phyloP scores from a whole-genome alignment of 495 filamentous ascomycete genomes.

The Talaromyces stipitatus region DNA sequence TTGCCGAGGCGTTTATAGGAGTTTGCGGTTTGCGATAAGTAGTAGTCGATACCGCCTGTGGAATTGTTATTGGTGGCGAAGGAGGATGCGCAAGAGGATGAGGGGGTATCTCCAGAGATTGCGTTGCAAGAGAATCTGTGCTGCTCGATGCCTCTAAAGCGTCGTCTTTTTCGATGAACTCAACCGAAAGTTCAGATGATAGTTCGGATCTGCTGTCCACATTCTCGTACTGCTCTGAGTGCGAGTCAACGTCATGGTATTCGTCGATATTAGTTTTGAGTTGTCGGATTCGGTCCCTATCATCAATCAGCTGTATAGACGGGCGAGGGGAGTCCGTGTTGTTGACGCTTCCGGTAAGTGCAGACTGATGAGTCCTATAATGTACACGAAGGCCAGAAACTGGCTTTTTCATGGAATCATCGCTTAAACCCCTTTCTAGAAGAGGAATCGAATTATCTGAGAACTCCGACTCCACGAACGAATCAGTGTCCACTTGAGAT shows the following conservation, averaged over 20 bases:
- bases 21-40: slow-evolving; percentile 30
- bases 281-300: slow-evolving; percentile 49
- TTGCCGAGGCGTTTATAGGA: slow-evolving; percentile 31
- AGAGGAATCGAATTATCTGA: slow-evolving; percentile 75
- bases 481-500: slow-evolving; percentile 24
- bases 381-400: slow-evolving; percentile 7
- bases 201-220: slow-evolving; percentile 67
- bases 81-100: slow-evolving; percentile 68
- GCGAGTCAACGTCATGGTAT: slow-evolving; percentile 24
- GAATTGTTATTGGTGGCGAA: slow-evolving; percentile 70
- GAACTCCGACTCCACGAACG: slow-evolving; percentile 47
- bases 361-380: slow-evolving; percentile 3
- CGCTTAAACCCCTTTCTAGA: slow-evolving; percentile 63
- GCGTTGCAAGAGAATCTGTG: slow-evolving; percentile 29
- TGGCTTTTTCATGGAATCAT: slow-evolving; percentile 43
- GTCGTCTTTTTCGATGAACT: slow-evolving; percentile 46
- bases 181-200: slow-evolving; percentile 73
- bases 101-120: slow-evolving; percentile 45
- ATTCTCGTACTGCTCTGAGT: slow-evolving; percentile 45
- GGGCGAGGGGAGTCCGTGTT: slow-evolving; percentile 34
- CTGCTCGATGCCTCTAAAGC: slow-evolving; percentile 24
- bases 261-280: slow-evolving; percentile 38
- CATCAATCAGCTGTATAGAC: slow-evolving; percentile 48
- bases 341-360: slow-evolving; percentile 17
- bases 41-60: slow-evolving; percentile 46